phyloP scores from a whole-genome alignment of 208 protist genomes.

The Trypanosoma grayi region DNA sequence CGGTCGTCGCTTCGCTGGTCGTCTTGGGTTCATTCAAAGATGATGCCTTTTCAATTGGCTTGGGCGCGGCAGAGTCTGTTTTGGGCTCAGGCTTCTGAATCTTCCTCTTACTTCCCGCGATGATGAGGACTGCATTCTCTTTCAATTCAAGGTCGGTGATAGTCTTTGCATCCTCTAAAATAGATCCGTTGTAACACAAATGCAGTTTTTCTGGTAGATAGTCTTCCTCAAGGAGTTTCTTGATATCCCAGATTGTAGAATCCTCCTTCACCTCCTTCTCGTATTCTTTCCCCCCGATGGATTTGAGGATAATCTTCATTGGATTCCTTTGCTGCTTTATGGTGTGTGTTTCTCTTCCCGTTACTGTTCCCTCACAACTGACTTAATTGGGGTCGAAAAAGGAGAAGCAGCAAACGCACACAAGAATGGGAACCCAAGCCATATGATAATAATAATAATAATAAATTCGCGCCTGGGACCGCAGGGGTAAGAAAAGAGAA shows the following conservation, averaged over 20 bases:
- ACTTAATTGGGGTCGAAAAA: too few species aligned
- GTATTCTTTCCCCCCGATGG: slow-evolving; percentile 50
- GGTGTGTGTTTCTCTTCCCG: not conserved
- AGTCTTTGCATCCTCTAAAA: slow-evolving; percentile 61
- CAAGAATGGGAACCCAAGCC: too few species aligned
- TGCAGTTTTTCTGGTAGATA: slow-evolving; percentile 63
- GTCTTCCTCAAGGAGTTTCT: slow-evolving; percentile 63
- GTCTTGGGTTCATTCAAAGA: not conserved
- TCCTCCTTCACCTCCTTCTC: slow-evolving; percentile 49
- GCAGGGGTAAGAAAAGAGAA: too few species aligned
- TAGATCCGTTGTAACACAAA: slow-evolving; percentile 71
- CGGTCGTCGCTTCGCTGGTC: not conserved
- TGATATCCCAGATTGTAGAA: slow-evolving; percentile 55
- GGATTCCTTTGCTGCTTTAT: not conserved
- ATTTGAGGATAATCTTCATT: slow-evolving; percentile 82
- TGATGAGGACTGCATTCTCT: slow-evolving; percentile 60
- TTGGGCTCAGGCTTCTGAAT: slow-evolving; percentile 31
- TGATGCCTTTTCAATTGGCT: not conserved
- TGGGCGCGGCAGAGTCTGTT: not conserved
- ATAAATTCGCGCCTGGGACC: too few species aligned
- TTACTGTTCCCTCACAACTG: too few species aligned
- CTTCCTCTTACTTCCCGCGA: slow-evolving; percentile 74
- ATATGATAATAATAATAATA: too few species aligned
- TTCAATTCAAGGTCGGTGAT: slow-evolving; percentile 40
- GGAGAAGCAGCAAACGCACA: too few species aligned